Evolutionary conservation across 441 rosid species (phyloP).

Genomic region (Pelargonium citronellum): DNA sequence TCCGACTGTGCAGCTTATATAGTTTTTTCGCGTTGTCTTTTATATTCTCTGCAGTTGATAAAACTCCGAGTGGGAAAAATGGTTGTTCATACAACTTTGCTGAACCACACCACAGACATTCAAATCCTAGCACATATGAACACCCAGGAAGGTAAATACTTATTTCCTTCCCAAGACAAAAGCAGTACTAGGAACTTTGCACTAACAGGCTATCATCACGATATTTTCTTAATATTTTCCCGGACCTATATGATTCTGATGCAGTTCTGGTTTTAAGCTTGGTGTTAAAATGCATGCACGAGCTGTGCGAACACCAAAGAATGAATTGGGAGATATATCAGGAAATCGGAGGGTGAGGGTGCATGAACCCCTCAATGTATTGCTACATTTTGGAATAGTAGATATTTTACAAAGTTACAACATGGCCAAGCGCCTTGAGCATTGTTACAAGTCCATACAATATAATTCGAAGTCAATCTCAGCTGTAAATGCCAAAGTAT

Average conservation of each 20-base stretch:
- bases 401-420: conserved; percentile 43
- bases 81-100: not conserved
- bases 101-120: not conserved
- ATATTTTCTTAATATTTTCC: too few relatives aligned
- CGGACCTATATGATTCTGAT: not conserved
- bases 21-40: not conserved
- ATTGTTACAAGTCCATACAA: conserved; percentile 46
- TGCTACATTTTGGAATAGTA: conserved; percentile 36
- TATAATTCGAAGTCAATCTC: conserved; percentile 41
- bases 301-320: conserved; percentile 28
- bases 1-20: too few relatives aligned
- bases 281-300: conserved; percentile 42
- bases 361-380: conserved; percentile 28
- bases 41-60: not conserved
- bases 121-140: not conserved
- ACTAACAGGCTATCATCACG: too few relatives aligned
- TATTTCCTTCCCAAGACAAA: too few relatives aligned
- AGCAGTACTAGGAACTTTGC: too few relatives aligned
- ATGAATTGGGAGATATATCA: conserved; percentile 1
- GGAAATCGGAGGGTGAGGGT: not conserved
- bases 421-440: conserved; percentile 46
- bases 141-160: not conserved
- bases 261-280: conserved; percentile 23
- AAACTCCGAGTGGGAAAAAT: not conserved
- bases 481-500: conserved; percentile 43